phyloP scores from a whole-genome alignment of 192 early-diverging fungal species.

The Dissophora globulifera region DNA sequence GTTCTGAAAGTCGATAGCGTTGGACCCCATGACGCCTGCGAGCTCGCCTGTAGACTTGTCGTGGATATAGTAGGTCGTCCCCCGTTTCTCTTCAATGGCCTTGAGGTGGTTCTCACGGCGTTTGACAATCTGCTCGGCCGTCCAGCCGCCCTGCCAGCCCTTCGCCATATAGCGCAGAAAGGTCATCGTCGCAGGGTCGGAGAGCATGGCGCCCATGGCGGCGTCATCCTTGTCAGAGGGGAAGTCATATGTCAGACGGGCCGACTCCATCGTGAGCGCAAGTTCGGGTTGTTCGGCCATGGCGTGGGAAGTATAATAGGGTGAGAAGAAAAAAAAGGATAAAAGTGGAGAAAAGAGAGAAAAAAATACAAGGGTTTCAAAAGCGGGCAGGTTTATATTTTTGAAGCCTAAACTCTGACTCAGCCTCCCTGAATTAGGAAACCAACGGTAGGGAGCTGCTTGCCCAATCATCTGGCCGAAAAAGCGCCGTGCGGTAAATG shows the following conservation, averaged over 20 bases:
- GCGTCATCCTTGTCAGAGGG: constrained; percentile 24
- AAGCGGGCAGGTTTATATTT: too few relatives aligned
- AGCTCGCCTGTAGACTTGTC: constrained; percentile 31
- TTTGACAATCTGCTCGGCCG: constrained; percentile 6
- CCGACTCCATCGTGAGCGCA: constrained; percentile 10
- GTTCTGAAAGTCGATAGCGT: constrained; percentile 13
- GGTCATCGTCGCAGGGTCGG: constrained; percentile 37
- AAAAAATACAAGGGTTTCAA: too few relatives aligned
- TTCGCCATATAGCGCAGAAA: constrained; percentile 38
- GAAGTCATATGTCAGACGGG: constrained; percentile 26
- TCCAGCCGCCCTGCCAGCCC: constrained; percentile 36
- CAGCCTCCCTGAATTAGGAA: too few relatives aligned
- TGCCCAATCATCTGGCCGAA: too few relatives aligned
- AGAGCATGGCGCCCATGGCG: constrained; percentile 46
- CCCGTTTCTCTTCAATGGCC: constrained; percentile 11
- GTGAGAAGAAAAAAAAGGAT: too few relatives aligned
- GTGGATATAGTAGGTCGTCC: constrained; percentile 41
- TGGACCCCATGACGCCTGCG: constrained; percentile 39
- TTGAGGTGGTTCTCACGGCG: constrained; percentile 35
- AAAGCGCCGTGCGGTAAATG: too few relatives aligned
- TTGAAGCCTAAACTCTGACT: too few relatives aligned
- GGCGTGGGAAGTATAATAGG: too few relatives aligned
- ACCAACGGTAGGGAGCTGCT: too few relatives aligned
- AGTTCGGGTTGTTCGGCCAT: neutral
- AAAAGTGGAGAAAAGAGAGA: too few relatives aligned